Evolutionary conservation across 106 monocot genomes (phyloP), one percentile per base, ranked within the genome.

Genomic region (Dioscorea dumetorum): DNA sequence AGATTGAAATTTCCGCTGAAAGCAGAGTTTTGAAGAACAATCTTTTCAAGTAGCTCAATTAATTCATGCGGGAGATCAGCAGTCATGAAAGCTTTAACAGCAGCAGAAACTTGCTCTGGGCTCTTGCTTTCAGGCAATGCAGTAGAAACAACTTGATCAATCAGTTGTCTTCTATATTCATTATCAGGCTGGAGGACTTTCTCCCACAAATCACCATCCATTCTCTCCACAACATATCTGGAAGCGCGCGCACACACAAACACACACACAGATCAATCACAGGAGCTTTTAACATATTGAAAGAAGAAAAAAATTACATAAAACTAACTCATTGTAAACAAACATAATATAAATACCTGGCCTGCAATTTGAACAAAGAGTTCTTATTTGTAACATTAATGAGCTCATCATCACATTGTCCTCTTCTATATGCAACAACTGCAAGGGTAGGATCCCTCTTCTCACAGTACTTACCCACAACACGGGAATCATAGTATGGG

Each of bases 81-180:
- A 12, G 91, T 91, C 95, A 95, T 95, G 77, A 95, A 95, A 75
- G 95, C 95, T 77, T 95, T 95, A 60, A 95, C 95, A 70, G 95
- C 85, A 51, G 91, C 91, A 75, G 95, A 95, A 48, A 95, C 95
- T 81, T 95, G 95, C 77, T 95, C 95, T 22, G 95, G 95, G 62
- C 91, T 95, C 83, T 95, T 95, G 80, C 91, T 88, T 71, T 95
- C 95, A 49, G 95, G 91, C 73, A 95, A 70, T 21, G 95, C 95
- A 57, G 91, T 95, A 56, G 95, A 91, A 80, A 85, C 82, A 67
- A 88, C 85, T 77, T 97, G 97, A 81, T 97, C 97, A 60, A 95
- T 95, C 63, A 95, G 85, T 59, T 95, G 95, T 48, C 94, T 78
- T 65, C 90, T 81, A 64, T 88, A 97, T 73, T 92, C 92, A 77